Base-by-base conservation (phyloP, 2,329 filamentous ascomycete species). In the Beauveria medogensis region DNA sequence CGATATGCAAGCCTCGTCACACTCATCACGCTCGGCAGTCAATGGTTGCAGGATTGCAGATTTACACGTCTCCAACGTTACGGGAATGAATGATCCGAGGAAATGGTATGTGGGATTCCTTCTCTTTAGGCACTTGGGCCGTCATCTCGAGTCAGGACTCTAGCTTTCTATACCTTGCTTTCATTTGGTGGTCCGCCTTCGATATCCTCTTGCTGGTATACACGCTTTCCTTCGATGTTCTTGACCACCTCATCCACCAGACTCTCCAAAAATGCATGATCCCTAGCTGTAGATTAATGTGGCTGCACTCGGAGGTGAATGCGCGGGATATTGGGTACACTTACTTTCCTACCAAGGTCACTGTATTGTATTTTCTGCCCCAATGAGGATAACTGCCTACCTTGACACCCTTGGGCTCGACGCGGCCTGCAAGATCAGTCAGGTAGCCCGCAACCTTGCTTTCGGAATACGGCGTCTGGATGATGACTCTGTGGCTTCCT, bases 331-430 rank as follows among this genome's bases (percentile, higher is more conserved):
- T 14, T 16, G 34, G 14, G 30, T 47, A 50, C 24, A 70, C 75
- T 67, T 69, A 83, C 79, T 75, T 78, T 66, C 85, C 84, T 22
- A 97, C 92, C 58, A 99, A 78, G 12, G 93, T 97, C 53, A 97
- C 91, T 0, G 92, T 94, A 74, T 97, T 97, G 64, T 81, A 81
- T 69, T 85, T 85, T 80, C 91, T 93, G 5, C 89, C 91, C 92
- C 92, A 97, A 60, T 91, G 81, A 41, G 94, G 94, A 74, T 99
- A 97, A 74, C 91, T 96, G 52, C 94, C 94, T 18, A 97, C 91
- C 77, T 97, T 97, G 69, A 97, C 82, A 3, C 91, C 92, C 69
- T 83, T 85, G 1, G 85, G 77, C 71, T 86, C 88, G 24, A 92
- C 89, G 72, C 84, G 84, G 30, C 78, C 82, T 5, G 92, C 90